Percentiles rank a stretch among this genome's conserved stretches.
Conservation (phyloP, 2,329 filamentous ascomycete genomes). For the Hypocrella siamensis region DNA sequence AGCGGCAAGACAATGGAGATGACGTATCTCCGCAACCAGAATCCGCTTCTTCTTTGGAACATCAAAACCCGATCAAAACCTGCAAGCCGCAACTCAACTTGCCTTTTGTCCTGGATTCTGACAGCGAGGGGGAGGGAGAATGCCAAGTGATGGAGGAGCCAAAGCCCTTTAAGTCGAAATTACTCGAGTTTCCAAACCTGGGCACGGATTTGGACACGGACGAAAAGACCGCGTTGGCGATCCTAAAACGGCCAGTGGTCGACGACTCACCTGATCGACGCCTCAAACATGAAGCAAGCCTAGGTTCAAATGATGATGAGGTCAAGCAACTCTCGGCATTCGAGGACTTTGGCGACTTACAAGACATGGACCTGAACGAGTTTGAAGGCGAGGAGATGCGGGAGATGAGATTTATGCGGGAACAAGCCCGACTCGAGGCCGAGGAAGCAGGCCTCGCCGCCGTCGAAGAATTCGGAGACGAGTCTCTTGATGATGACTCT, state of each 20-base stretch:
- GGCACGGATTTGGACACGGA: too few species aligned
- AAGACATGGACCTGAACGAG: conserved; percentile 20
- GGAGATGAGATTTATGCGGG: conserved; percentile 57
- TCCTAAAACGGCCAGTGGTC: too few species aligned
- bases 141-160: neutral
- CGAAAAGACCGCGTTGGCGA: too few species aligned
- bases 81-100: conserved; percentile 12
- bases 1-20: neutral
- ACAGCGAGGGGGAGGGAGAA: conserved; percentile 26
- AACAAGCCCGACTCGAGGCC: conserved; percentile 52
- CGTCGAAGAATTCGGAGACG: conserved; percentile 18
- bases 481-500: conserved; percentile 15
- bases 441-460: conserved; percentile 32
- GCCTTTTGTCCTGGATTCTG: conserved; percentile 59
- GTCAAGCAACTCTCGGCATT: neutral
- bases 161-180: too few species aligned
- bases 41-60: neutral
- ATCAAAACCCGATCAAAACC: neutral
- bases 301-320: neutral
- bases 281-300: too few species aligned
- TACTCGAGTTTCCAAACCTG: too few species aligned
- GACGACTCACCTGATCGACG: too few species aligned
- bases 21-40: conserved; percentile 1
- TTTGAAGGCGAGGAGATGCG: conserved; percentile 49
- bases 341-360: neutral